phyloP scores from a whole-genome alignment of 2,329 filamentous ascomycete genomes.

The Diplodia scrobiculata region DNA sequence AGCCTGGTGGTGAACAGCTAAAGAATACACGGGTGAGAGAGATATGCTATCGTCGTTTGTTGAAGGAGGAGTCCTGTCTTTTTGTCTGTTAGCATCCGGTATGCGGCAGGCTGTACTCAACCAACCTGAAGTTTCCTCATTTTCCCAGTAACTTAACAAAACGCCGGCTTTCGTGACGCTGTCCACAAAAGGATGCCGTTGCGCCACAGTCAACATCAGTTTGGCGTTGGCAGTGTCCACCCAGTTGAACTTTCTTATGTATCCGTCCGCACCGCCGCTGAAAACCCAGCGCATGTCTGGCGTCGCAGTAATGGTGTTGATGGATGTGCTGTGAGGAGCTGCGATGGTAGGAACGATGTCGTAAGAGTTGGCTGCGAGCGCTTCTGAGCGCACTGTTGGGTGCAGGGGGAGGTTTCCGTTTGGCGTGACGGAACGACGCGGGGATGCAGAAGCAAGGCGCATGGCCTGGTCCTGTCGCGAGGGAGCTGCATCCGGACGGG shows the following conservation, averaged over 20 bases:
- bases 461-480: constrained; percentile 47
- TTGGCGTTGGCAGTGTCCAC: constrained; percentile 94
- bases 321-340: constrained; percentile 90
- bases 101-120: background rate
- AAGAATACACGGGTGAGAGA: constrained; percentile 89
- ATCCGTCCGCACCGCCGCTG: constrained; percentile 90
- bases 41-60: constrained; percentile 58
- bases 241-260: constrained; percentile 96
- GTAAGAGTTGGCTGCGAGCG: constrained; percentile 77
- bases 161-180: constrained; percentile 95
- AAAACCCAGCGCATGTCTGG: constrained; percentile 95
- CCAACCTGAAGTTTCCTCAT: constrained; percentile 70
- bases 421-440: constrained; percentile 42
- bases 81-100: constrained; percentile 27
- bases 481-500: constrained; percentile 31
- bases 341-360: constrained; percentile 98
- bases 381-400: constrained; percentile 72
- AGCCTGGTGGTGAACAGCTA: constrained; percentile 86
- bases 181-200: constrained; percentile 95
- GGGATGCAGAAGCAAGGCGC: constrained; percentile 53
- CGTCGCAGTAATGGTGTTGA: constrained; percentile 89
- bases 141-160: constrained; percentile 97
- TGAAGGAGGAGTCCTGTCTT: constrained; percentile 37
- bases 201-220: constrained; percentile 87
- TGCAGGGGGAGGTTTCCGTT: constrained; percentile 51